Evolutionary conservation across 2,329 filamentous ascomycete genomes (phyloP).

Genomic region (Ceratocystis colombiana): DNA sequence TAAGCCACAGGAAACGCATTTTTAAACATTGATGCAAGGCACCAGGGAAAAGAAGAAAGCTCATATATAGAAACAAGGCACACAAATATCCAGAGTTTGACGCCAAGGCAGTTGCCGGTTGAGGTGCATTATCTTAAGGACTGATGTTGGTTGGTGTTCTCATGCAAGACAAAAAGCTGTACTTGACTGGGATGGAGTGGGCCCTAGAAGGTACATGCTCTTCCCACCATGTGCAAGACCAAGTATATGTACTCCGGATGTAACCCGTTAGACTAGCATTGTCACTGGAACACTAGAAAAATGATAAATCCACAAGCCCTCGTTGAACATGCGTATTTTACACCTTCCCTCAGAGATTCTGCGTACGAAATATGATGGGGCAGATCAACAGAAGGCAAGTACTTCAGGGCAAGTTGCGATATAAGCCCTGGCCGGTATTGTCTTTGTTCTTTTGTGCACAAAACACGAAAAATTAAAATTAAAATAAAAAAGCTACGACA

Average conservation of each 20-base stretch:
- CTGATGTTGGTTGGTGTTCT: not conserved
- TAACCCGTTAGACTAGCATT: not conserved
- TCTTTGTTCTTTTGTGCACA: not conserved
- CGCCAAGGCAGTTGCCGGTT: not conserved
- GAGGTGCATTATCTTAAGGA: constrained; percentile 2
- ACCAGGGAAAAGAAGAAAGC: not conserved
- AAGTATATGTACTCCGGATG: constrained; percentile 3
- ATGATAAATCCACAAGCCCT: not conserved
- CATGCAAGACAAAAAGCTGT: not conserved
- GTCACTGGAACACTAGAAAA: not conserved
- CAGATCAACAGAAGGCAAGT: constrained; percentile 1
- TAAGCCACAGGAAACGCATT: not conserved
- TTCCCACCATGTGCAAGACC: not conserved
- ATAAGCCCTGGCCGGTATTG: not conserved
- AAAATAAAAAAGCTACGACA: not conserved
- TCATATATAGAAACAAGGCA: not conserved
- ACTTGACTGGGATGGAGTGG: constrained; percentile 1
- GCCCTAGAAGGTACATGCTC: constrained; percentile 8
- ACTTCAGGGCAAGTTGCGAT: constrained; percentile 8
- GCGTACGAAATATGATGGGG: not conserved
- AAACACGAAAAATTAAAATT: not conserved
- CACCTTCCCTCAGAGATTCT: not conserved
- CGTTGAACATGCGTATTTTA: not conserved
- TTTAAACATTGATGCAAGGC: not conserved
- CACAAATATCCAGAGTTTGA: not conserved